Base-by-base conservation (phyloP, 441 rosid genomes). In the Pelargonium hybrid region DNA sequence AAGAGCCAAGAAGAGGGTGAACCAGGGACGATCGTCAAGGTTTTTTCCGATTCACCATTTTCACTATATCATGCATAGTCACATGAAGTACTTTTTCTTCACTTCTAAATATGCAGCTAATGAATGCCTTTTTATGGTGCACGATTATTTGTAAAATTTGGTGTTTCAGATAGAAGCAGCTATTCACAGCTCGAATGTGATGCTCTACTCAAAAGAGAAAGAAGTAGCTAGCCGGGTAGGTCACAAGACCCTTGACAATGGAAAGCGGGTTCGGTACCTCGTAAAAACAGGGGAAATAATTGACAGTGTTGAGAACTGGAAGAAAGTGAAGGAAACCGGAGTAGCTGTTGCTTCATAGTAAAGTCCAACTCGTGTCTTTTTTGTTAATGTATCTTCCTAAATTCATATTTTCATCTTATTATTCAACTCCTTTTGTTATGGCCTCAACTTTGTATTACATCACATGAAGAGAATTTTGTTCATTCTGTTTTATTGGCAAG, bases 121-220 rank as follows among this genome's bases (percentile, higher is more conserved):
- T 29, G 34, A 2, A 29, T 29, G 34, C 34, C 4, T 29, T 29
- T 29, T 45, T n/a, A n/a, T n/a, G n/a, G n/a, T 45, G 23, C 10
- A 62, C 26, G 10, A 43, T 43, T 54, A 73, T 52, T 68, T 50
- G 21, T 34, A 25, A n/a, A n/a, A n/a, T n/a, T n/a, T n/a, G n/a
- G n/a, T n/a, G 26, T 79, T 85, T 48, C 89, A 93, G 98, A 86
- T 91, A 4, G 98, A 91, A 86, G 96, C 95, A 37, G 89, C 95
- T 1, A 83, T 93, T 74, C 98, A 93, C 82, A 93, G 97, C 83
- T 93, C 98, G 8, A 91, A 90, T 25, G 96, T 91, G 83, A 93
- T 93, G 98, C 79, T 91, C 2, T 91, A 91, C 79, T 93, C 97
- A 0, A 90, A 88, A 79, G 98, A 93, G 43, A 69, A 90, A 78